Evolutionary conservation across 164 flowering plant genomes (phyloP).

Genomic region (Brasenia schreberi): DNA sequence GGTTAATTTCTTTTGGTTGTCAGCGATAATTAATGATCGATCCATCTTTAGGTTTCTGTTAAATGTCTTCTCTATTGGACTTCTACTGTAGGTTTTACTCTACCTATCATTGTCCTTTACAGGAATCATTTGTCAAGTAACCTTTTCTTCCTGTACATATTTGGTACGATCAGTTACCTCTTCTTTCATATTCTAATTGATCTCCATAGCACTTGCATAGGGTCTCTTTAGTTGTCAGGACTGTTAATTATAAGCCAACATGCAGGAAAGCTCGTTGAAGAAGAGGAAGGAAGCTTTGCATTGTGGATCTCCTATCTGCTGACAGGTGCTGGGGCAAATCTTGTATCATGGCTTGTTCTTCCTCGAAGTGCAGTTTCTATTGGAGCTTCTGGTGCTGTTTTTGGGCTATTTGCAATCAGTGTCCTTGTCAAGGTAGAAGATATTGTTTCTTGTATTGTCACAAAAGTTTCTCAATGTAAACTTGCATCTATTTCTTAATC

Average conservation of each 20-base stretch:
- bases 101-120: slow-evolving; percentile 12
- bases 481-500: background rate
- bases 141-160: slow-evolving; percentile 90
- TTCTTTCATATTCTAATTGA: background rate
- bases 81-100: slow-evolving; percentile 3
- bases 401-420: slow-evolving; percentile 93
- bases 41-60: too few relatives aligned
- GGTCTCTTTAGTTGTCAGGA: background rate
- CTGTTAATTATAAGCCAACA: background rate
- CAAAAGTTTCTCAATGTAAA: too few relatives aligned
- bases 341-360: slow-evolving; percentile 88
- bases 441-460: background rate
- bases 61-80: too few relatives aligned
- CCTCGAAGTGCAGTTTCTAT: slow-evolving; percentile 91
- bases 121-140: slow-evolving; percentile 99
- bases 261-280: slow-evolving; percentile 95
- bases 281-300: slow-evolving; percentile 91
- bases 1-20: too few relatives aligned
- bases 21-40: too few relatives aligned
- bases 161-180: slow-evolving; percentile 40
- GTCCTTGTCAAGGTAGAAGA: slow-evolving; percentile 88
- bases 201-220: background rate
- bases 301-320: slow-evolving; percentile 83
- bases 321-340: slow-evolving; percentile 92
- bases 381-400: slow-evolving; percentile 98